A percentile compares a stretch with the other conserved stretches of the same genome.
Evolutionary conservation across 352 stramenopile genomes (phyloP).

Genomic region (Phytopythium mirpurense): DNA sequence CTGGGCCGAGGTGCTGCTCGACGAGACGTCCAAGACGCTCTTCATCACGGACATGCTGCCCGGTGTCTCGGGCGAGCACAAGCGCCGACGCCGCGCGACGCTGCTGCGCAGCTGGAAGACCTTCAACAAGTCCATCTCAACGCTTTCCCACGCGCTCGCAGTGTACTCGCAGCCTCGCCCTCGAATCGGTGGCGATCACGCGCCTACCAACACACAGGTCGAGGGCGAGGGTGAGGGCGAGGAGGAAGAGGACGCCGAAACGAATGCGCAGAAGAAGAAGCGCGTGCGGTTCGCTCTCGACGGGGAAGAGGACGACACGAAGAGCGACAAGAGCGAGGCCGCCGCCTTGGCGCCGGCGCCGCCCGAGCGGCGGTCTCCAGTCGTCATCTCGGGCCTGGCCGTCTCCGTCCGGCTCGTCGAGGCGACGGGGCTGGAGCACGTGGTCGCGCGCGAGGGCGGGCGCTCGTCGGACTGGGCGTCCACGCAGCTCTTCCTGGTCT

Average conservation of each 20-base stretch:
- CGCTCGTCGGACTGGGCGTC: slow-evolving; percentile 33
- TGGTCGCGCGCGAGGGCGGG: slow-evolving; percentile 35
- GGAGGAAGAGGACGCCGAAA: slow-evolving; percentile 12
- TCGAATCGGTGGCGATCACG: background rate
- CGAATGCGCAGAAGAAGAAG: slow-evolving; percentile 41
- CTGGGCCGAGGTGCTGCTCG: slow-evolving; percentile 73
- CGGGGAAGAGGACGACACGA: background rate
- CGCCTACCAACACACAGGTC: too few relatives aligned
- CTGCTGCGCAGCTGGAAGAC: slow-evolving; percentile 75
- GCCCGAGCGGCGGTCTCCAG: background rate
- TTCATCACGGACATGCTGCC: slow-evolving; percentile 78
- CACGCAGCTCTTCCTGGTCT: slow-evolving; percentile 44
- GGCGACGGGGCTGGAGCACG: slow-evolving; percentile 40
- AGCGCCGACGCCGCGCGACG: slow-evolving; percentile 52
- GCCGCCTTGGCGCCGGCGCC: too few relatives aligned
- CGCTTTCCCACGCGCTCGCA: slow-evolving; percentile 49
- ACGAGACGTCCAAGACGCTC: slow-evolving; percentile 78
- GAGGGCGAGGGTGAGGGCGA: background rate
- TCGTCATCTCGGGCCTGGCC: slow-evolving; percentile 8
- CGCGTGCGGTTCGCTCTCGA: slow-evolving; percentile 54
- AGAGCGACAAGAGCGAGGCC: background rate
- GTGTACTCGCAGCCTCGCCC: slow-evolving; percentile 7
- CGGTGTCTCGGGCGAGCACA: slow-evolving; percentile 65
- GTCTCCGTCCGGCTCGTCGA: slow-evolving; percentile 52
- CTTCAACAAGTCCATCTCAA: slow-evolving; percentile 67